Evolutionary conservation across 1,284 basidiomycete species (phyloP).

Genomic region (Dichomitus squalens): DNA sequence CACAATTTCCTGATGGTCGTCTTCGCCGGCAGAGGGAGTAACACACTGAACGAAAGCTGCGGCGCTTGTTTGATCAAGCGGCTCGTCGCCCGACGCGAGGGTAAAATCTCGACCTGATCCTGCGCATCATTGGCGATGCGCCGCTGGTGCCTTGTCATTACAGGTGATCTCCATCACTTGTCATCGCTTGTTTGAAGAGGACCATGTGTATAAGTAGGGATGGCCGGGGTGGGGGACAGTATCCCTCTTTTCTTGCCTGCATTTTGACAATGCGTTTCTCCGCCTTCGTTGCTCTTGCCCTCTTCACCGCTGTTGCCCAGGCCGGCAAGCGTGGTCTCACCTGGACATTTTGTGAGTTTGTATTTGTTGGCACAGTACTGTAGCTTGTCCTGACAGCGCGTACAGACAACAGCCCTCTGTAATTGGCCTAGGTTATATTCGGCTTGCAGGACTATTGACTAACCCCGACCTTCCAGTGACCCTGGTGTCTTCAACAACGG

Average conservation of each 20-base stretch:
- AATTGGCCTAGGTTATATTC: background rate
- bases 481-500: slow-evolving; percentile 1
- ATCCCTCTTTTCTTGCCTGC: background rate
- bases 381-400: background rate
- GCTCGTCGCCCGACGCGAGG: too few relatives aligned
- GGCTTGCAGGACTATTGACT: background rate
- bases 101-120: background rate
- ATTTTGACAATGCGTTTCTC: background rate
- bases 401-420: background rate
- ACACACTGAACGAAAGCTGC: background rate
- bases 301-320: background rate
- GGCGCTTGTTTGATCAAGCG: background rate
- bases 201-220: background rate
- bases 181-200: background rate
- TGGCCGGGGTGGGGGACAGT: background rate
- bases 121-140: background rate
- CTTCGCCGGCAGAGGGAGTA: background rate
- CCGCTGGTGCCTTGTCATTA: background rate
- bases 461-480: background rate
- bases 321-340: slow-evolving; percentile 2
- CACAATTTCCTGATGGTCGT: too few relatives aligned
- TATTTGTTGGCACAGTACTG: background rate
- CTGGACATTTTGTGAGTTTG: background rate
- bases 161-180: background rate
- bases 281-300: background rate